These are phyloP conservation scores for Micractinium sp. DNA, from an alignment of 139 green algal species.

Conservation along the genomic window DNA sequence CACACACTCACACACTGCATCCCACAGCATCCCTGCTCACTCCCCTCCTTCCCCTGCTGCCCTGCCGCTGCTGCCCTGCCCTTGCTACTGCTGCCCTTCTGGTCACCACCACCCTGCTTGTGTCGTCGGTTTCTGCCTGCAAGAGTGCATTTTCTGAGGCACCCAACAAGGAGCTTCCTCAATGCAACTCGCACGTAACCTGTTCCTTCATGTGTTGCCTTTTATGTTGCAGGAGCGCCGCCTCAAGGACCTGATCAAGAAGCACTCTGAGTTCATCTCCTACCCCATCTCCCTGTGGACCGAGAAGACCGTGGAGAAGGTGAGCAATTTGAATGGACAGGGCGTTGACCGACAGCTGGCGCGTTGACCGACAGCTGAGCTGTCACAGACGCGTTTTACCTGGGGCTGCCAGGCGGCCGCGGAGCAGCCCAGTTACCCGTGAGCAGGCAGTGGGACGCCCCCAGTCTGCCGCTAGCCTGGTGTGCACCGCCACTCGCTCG, in stretches of 20 bases:
- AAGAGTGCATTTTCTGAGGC: no score
- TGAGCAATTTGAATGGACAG: constrained; percentile 38
- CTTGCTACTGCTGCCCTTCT: no score
- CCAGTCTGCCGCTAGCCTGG: neutral
- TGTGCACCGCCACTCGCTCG: neutral
- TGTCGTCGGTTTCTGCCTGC: no score
- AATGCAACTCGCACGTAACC: no score
- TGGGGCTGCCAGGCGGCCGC: neutral
- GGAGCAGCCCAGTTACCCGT: neutral
- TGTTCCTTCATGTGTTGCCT: no score
- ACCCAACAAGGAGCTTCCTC: no score
- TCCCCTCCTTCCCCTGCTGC: no score
- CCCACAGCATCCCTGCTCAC: neutral
- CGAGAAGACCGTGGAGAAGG: constrained; percentile 98
- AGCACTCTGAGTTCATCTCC: constrained; percentile 99
- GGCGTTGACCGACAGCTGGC: neutral
- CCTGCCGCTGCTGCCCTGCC: no score
- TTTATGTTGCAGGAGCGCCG: constrained; percentile 76
- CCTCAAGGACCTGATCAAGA: constrained; percentile 99
- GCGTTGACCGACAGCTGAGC: neutral
- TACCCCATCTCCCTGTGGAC: constrained; percentile 98
- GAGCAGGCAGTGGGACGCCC: neutral
- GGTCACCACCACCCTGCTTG: no score
- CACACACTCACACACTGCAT: neutral
- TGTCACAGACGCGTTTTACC: neutral